Base-by-base conservation (phyloP, 345 rosid species). In the Rhodomyrtus tomentosa region DNA sequence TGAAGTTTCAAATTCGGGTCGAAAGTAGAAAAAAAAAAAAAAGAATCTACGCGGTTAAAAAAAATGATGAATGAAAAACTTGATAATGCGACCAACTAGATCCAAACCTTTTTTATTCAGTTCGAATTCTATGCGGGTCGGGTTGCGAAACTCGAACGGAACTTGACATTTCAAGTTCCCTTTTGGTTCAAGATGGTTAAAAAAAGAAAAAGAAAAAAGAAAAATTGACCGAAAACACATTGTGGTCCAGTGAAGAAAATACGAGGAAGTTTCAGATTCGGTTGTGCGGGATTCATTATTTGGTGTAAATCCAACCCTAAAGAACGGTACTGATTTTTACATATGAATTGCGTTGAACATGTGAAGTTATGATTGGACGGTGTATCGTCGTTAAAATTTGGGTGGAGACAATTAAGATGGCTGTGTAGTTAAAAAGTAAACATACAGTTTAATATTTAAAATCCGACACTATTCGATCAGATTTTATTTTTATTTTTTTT, bases 401-500 rank as follows among this genome's bases (percentile, higher is more conserved):
- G 73, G 10, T 59, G 0, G 1, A 51, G 21, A 14, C 15, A 50
- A 5, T 52, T 52, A 52, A 18, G 55, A 22, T 8, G 56, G n/a
- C 22, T 21, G 9, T 54, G 56, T 4, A 54, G 25, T 54, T 54
- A 40, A 40, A 40, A 40, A 40, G 42, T 40, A 40, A 3, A 20
- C 18, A 20, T 21, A 22, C 20, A 53, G 20, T 20, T 53, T 5
- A 53, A 59, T 29, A 21, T 0, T 4, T 10, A 59, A 15, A 29
- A 29, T 1, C 22, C 1, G 5, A 0, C 20, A 59, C 0, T 0
- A 15, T 0, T 29, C 3, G 40, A 59, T 29, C 10, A 1, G 42
- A 40, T 38, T 38, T 0, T 6, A 58, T 4, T 13, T 38, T n/a
- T n/a, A n/a, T n/a, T n/a, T n/a, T n/a, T n/a, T n/a, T n/a, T n/a